These are phyloP conservation scores for Aegle marmelos DNA, from an alignment of 345 rosid genomes.

Conservation along the genomic window DNA sequence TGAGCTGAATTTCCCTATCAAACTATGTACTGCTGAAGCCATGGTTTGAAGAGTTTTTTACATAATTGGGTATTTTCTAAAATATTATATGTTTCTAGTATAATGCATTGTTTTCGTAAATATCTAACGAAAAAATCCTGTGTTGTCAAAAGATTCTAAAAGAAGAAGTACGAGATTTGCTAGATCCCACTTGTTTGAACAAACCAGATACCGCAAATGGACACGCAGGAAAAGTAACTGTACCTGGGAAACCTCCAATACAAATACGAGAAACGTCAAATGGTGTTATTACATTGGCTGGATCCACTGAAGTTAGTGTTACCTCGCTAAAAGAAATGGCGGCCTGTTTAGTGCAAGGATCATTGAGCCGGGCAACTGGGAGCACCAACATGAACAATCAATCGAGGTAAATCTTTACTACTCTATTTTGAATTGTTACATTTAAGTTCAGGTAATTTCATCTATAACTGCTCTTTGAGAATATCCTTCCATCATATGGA, in stretches of 20 bases:
- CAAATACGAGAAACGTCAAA: conserved; percentile 96
- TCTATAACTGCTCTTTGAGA: background rate
- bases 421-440: background rate
- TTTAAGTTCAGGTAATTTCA: background rate
- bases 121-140: conserved; percentile 24
- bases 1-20: background rate
- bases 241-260: conserved; percentile 89
- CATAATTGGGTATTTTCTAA: conserved; percentile 4
- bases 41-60: background rate
- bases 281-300: conserved; percentile 95
- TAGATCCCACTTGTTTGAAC: conserved; percentile 57
- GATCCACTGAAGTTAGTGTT: conserved; percentile 92
- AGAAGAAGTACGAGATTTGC: conserved; percentile 96
- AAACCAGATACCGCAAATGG: conserved; percentile 61
- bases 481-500: background rate
- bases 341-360: conserved; percentile 93
- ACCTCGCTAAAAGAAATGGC: conserved; percentile 86
- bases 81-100: background rate
- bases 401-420: conserved; percentile 60
- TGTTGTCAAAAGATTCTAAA: conserved; percentile 74
- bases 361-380: conserved; percentile 91
- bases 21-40: background rate
- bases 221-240: conserved; percentile 50
- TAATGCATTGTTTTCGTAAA: background rate
- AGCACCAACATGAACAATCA: conserved; percentile 99